A percentile compares a stretch with the other conserved stretches of the same genome.
phyloP scores from a whole-genome alignment of 306 rosid genomes.

The Begonia fuchsioides region DNA sequence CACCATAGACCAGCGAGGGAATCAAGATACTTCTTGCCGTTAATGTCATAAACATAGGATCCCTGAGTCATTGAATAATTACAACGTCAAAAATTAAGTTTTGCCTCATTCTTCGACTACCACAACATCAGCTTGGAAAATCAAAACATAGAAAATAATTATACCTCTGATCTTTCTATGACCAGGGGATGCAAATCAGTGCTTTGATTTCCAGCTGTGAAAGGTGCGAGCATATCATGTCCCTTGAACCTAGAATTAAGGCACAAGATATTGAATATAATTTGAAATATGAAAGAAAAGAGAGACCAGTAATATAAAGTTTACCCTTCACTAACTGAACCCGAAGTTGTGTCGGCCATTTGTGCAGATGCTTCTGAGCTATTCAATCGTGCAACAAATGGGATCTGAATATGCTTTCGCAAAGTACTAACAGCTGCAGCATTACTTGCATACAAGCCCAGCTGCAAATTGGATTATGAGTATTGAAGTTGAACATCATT shows the following conservation, averaged over 20 bases:
- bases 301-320: slow-evolving; percentile 4
- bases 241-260: slow-evolving; percentile 44
- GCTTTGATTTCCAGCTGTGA: slow-evolving; percentile 80
- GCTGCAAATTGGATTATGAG: slow-evolving; percentile 20
- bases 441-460: slow-evolving; percentile 32
- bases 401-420: slow-evolving; percentile 28
- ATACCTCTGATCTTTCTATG: slow-evolving; percentile 73
- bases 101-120: too few relatives aligned
- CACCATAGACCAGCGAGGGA: slow-evolving; percentile 95
- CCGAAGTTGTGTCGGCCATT: slow-evolving; percentile 24
- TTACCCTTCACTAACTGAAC: slow-evolving; percentile 32
- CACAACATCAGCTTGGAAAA: too few relatives aligned
- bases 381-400: slow-evolving; percentile 28
- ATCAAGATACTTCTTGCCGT: slow-evolving; percentile 87
- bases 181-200: slow-evolving; percentile 49
- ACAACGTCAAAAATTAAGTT: background rate
- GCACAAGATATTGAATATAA: background rate
- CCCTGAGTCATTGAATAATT: slow-evolving; percentile 45
- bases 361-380: slow-evolving; percentile 40
- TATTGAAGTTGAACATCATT: too few relatives aligned
- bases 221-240: slow-evolving; percentile 96
- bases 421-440: slow-evolving; percentile 25
- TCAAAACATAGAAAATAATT: slow-evolving; percentile 2
- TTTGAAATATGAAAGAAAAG: background rate
- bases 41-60: slow-evolving; percentile 66